Evolutionary conservation across 768 basidiomycete species (phyloP).

Genomic region (Collybiopsis luxurians): DNA sequence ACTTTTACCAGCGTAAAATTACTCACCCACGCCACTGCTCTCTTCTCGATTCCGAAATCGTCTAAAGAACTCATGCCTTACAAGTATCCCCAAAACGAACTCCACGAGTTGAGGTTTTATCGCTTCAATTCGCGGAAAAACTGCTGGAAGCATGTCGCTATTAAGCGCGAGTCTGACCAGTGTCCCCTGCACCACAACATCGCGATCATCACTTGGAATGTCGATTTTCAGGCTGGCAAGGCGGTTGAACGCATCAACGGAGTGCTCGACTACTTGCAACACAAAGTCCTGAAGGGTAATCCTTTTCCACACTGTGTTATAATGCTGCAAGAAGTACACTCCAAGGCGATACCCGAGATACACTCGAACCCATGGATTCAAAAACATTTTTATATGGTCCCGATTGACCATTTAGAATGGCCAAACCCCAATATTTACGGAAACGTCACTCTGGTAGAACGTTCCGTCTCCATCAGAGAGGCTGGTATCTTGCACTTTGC

Average conservation of each 20-base stretch:
- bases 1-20: background rate
- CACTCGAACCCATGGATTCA: slow-evolving; percentile 63
- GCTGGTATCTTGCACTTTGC: slow-evolving; percentile 33
- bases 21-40: background rate
- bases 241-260: slow-evolving; percentile 41
- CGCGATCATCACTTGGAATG: slow-evolving; percentile 70
- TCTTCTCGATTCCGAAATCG: background rate
- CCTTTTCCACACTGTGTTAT: slow-evolving; percentile 60
- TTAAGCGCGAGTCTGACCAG: slow-evolving; percentile 9
- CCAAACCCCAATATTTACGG: slow-evolving; percentile 50
- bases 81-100: background rate
- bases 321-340: slow-evolving; percentile 67
- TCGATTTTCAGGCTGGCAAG: slow-evolving; percentile 45
- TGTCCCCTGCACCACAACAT: background rate
- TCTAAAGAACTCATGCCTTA: background rate
- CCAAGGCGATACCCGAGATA: slow-evolving; percentile 41
- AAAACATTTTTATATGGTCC: slow-evolving; percentile 55
- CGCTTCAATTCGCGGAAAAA: slow-evolving; percentile 37
- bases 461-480: slow-evolving; percentile 44
- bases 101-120: slow-evolving; percentile 24
- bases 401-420: slow-evolving; percentile 55
- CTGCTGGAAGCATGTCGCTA: slow-evolving; percentile 43
- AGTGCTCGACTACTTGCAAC: slow-evolving; percentile 54
- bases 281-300: slow-evolving; percentile 45
- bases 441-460: slow-evolving; percentile 68